phyloP scores from a whole-genome alignment of 2,329 filamentous ascomycete species.

The Verticillium klebahnii region DNA sequence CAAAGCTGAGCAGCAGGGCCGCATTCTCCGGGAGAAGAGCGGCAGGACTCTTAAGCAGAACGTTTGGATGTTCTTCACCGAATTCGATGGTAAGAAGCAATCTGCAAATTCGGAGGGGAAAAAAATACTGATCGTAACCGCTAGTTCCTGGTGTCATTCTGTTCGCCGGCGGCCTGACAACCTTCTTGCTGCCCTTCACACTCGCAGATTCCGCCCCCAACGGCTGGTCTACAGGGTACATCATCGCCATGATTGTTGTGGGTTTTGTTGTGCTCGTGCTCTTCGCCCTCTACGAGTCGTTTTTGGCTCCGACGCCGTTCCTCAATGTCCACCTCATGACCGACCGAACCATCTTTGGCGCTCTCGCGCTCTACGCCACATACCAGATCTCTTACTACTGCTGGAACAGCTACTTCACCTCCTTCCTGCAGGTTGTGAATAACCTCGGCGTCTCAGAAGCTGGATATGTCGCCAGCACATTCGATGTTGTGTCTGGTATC shows the following conservation, averaged over 20 bases:
- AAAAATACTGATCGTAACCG: neutral
- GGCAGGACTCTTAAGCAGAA: slow-evolving; percentile 42
- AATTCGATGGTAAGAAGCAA: slow-evolving; percentile 47
- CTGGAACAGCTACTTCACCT: slow-evolving; percentile 51
- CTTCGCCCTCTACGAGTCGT: slow-evolving; percentile 55
- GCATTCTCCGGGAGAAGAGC: slow-evolving; percentile 8
- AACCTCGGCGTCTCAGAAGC: slow-evolving; percentile 35
- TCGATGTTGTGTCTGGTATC: slow-evolving; percentile 46
- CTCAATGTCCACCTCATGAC: slow-evolving; percentile 46
- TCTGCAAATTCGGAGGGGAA: neutral
- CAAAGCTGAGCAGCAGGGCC: slow-evolving; percentile 10
- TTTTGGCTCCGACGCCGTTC: slow-evolving; percentile 52
- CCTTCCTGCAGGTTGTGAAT: slow-evolving; percentile 50
- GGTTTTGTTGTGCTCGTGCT: slow-evolving; percentile 52
- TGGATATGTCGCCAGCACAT: slow-evolving; percentile 44
- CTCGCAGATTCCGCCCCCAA: slow-evolving; percentile 42
- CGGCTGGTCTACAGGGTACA: slow-evolving; percentile 47
- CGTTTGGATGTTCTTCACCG: slow-evolving; percentile 43
- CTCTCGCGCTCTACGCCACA: slow-evolving; percentile 41
- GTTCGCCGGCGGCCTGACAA: slow-evolving; percentile 49
- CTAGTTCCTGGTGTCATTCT: slow-evolving; percentile 49
- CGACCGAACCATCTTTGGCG: slow-evolving; percentile 46
- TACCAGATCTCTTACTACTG: slow-evolving; percentile 41
- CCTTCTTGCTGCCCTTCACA: slow-evolving; percentile 63
- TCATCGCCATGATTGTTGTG: slow-evolving; percentile 57